Conservation (phyloP, 306 rosid species). For the Vigna radiata region DNA sequence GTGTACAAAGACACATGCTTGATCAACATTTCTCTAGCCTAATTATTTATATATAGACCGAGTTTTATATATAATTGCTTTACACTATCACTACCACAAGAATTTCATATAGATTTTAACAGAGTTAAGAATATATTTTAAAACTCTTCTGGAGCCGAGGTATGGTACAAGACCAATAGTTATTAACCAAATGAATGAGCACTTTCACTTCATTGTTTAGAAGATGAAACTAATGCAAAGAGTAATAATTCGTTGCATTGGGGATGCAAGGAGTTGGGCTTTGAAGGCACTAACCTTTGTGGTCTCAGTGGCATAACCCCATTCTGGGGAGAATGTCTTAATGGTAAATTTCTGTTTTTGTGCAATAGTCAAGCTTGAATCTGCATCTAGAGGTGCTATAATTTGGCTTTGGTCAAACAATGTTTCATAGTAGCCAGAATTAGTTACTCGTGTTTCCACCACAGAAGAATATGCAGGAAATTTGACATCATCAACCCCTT, state of each 20-base stretch:
- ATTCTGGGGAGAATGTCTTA: slow-evolving; percentile 80
- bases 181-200: slow-evolving; percentile 24
- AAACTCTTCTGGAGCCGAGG: slow-evolving; percentile 29
- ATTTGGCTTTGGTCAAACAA: slow-evolving; percentile 61
- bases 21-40: slow-evolving; percentile 10
- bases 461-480: slow-evolving; percentile 58
- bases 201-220: slow-evolving; percentile 4
- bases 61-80: slow-evolving; percentile 20
- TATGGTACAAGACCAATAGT: slow-evolving; percentile 33
- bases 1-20: slow-evolving; percentile 17
- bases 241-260: slow-evolving; percentile 24
- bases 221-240: slow-evolving; percentile 22
- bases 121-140: slow-evolving; percentile 22
- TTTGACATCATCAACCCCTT: slow-evolving; percentile 51
- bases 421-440: slow-evolving; percentile 56
- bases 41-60: slow-evolving; percentile 21
- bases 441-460: slow-evolving; percentile 49
- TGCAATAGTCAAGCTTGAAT: slow-evolving; percentile 70
- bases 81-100: not conserved
- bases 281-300: slow-evolving; percentile 72
- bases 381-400: slow-evolving; percentile 55
- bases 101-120: slow-evolving; percentile 21
- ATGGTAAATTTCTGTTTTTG: slow-evolving; percentile 81
- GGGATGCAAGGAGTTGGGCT: slow-evolving; percentile 27
- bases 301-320: slow-evolving; percentile 78